phyloP scores from a whole-genome alignment of 139 green algal genomes.

The Volvox reticuliferus region DNA sequence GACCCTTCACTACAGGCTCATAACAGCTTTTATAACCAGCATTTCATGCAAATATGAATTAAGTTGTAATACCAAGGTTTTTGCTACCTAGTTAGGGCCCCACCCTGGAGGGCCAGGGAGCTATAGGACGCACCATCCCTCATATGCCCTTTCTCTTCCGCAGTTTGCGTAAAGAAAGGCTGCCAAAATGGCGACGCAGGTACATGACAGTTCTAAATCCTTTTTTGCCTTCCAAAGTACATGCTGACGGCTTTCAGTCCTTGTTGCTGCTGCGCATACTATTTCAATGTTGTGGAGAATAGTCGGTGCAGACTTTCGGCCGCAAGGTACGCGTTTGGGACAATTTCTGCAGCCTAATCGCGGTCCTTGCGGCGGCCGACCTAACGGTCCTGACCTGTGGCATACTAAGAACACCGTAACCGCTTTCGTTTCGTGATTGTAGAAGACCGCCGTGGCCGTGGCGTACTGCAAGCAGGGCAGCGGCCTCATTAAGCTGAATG shows the following conservation, averaged over 20 bases:
- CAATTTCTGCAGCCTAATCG: not conserved
- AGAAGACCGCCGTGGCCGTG: constrained; percentile 98
- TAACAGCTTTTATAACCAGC: too few species aligned
- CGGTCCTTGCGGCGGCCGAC: constrained; percentile 12
- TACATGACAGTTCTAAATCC: not conserved
- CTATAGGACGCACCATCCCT: too few species aligned
- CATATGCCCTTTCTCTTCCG: constrained; percentile 14
- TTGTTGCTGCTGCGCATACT: not conserved
- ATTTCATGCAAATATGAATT: too few species aligned
- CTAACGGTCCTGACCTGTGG: not conserved
- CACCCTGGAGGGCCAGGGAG: too few species aligned
- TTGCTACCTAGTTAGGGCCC: too few species aligned
- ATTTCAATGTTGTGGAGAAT: not conserved
- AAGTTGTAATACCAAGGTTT: too few species aligned
- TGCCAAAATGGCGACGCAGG: constrained; percentile 54
- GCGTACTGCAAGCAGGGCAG: constrained; percentile 94
- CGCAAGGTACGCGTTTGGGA: constrained; percentile 81
- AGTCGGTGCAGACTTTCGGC: constrained; percentile 98
- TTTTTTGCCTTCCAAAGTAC: not conserved
- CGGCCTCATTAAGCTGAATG: constrained; percentile 97
- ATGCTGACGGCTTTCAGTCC: constrained; percentile 34
- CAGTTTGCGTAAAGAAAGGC: constrained; percentile 9
- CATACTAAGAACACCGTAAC: not conserved
- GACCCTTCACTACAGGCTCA: too few species aligned
- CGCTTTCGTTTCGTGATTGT: constrained; percentile 43